Conservation (phyloP, 192 early-diverging fungal species). For the Backusella psychrophila region DNA sequence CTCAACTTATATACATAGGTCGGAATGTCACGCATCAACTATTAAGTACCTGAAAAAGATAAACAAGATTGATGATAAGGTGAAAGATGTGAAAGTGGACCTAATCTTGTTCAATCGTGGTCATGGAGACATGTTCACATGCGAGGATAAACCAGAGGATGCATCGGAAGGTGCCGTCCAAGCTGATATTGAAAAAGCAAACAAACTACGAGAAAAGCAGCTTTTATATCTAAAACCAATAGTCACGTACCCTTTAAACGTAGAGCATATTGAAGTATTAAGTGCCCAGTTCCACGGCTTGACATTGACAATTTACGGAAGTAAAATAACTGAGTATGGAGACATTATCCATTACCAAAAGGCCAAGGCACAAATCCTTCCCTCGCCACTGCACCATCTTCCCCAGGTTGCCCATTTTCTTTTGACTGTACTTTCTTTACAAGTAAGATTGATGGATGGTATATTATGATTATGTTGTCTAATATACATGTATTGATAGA, state of each 20-base stretch:
- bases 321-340: neutral
- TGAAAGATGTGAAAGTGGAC: neutral
- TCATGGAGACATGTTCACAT: neutral
- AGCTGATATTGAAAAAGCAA: neutral
- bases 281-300: neutral
- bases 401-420: neutral
- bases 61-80: neutral
- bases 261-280: neutral
- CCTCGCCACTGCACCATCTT: neutral
- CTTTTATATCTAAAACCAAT: neutral
- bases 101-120: neutral
- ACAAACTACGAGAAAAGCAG: neutral
- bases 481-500: neutral
- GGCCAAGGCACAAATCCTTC: neutral
- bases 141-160: neutral
- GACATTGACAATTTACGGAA: neutral
- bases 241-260: neutral
- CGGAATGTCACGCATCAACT: neutral
- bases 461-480: neutral
- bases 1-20: neutral
- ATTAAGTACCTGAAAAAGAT: neutral
- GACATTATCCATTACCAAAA: neutral
- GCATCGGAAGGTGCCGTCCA: neutral
- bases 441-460: neutral
- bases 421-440: neutral